Percentiles rank a stretch among this genome's conserved stretches.
Conservation (phyloP, 345 rosid genomes). For the Raphanus raphanistrum region DNA sequence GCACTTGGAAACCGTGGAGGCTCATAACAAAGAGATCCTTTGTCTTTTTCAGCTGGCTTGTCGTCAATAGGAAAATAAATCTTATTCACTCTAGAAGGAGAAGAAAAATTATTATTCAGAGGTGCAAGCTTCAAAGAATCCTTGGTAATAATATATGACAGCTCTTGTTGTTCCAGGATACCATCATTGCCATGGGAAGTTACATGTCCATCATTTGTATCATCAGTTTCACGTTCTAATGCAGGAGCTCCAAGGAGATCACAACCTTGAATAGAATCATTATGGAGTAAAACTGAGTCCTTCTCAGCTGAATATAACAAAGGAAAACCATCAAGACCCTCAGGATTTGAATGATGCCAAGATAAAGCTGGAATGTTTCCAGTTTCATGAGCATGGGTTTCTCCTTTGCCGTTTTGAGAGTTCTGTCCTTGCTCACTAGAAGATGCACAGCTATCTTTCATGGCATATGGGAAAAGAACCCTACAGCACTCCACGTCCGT, state of each 20-base stretch:
- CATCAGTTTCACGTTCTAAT: conserved; percentile 41
- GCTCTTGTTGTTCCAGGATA: conserved; percentile 46
- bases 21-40: conserved; percentile 85
- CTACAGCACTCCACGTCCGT: conserved; percentile 89
- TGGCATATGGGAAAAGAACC: conserved; percentile 66
- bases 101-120: conserved; percentile 52
- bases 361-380: conserved; percentile 44
- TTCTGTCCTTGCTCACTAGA: conserved; percentile 47
- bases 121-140: conserved; percentile 69
- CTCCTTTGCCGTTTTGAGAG: conserved; percentile 43
- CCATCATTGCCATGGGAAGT: conserved; percentile 48
- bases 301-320: conserved; percentile 41
- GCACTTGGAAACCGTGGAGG: conserved; percentile 97
- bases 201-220: conserved; percentile 40
- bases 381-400: conserved; percentile 46
- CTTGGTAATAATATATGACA: conserved; percentile 47
- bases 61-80: conserved; percentile 42
- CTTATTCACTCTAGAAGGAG: conserved; percentile 38
- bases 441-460: conserved; percentile 44
- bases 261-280: conserved; percentile 41
- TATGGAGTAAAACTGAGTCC: conserved; percentile 32
- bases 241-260: conserved; percentile 51
- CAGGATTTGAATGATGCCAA: conserved; percentile 49
- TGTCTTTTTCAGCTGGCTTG: conserved; percentile 48
- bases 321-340: conserved; percentile 41